Base-by-base conservation (phyloP, 2,329 filamentous ascomycete genomes). In the Penicillium sp. region DNA sequence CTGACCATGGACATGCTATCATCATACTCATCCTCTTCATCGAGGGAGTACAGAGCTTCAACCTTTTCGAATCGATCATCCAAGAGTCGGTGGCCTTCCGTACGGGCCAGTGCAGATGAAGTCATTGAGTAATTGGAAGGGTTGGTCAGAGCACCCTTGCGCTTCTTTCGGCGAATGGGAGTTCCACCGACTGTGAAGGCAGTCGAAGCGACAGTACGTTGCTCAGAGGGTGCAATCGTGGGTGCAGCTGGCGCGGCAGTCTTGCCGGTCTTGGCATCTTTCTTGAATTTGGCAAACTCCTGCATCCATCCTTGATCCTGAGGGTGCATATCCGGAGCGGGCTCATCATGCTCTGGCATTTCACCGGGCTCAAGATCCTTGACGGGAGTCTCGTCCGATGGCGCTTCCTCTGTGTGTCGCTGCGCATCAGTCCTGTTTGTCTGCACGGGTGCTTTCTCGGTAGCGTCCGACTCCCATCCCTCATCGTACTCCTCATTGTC, bases 381-480 rank as follows among this genome's bases (percentile, higher is more conserved):
- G 8, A 60, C 52, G 33, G 66, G 67, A n/a, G 10, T 60, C 61
- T 60, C 78, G 53, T 84, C 75, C n/a, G 82, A 81, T 16, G 76
- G 80, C 10, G 79, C 74, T 7, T 82, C 78, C 13, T 52, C 46
- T 30, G 57, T 55, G n/a, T 63, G 49, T 28, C 52, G 49, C 25
- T 52, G 52, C 1, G 58, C 51, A 52, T 71, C 60, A 22, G 69
- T 66, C 28, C 67, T 73, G 37, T 68, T 68, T 59, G 63, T 78
- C n/a, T 76, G 75, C 46, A 73, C 73, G 22, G 85, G 77, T 4
- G 89, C 89, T 81, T 90, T 96, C 74, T 89, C 92, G 0, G 95
- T 99, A 68, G 88, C 89, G 75, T 99, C 95, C 7, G 93, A 96
- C 78, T 97, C 93, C 93, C 93, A 99, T 6, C 94, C 95, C 1